Conservation (phyloP, 371 early-diverging fungal genomes). For the Lichtheimia corymbifera region DNA sequence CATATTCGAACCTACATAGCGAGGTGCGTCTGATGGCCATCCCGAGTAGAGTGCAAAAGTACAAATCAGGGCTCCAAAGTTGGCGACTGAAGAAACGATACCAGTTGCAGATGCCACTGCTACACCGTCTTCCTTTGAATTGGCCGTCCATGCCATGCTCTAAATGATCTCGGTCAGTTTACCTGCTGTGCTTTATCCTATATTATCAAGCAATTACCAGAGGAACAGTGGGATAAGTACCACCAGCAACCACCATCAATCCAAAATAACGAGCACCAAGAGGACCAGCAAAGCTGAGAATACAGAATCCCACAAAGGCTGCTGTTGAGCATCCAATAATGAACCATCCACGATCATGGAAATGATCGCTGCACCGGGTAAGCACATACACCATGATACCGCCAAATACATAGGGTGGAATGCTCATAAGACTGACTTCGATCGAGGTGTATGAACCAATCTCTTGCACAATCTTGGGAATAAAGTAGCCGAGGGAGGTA, state of each 20-base stretch:
- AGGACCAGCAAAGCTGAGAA: constrained; percentile 39
- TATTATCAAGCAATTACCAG: constrained; percentile 23
- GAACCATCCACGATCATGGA: constrained; percentile 40
- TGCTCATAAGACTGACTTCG: constrained; percentile 51
- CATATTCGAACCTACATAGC: constrained; percentile 52
- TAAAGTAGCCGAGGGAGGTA: constrained; percentile 48
- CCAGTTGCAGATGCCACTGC: constrained; percentile 49
- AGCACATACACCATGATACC: constrained; percentile 39
- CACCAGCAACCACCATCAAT: constrained; percentile 47
- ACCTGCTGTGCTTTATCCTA: neutral
- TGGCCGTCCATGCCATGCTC: constrained; percentile 58
- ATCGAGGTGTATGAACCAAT: constrained; percentile 44
- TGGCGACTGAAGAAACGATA: constrained; percentile 49
- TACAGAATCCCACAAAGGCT: constrained; percentile 40
- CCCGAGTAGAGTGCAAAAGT: constrained; percentile 53
- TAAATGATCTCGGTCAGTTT: neutral
- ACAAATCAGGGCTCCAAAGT: constrained; percentile 47
- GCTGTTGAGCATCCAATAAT: constrained; percentile 40
- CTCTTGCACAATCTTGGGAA: constrained; percentile 50
- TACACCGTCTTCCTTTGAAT: constrained; percentile 42
- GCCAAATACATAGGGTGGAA: constrained; percentile 53
- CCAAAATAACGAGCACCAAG: constrained; percentile 49
- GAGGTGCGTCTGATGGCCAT: constrained; percentile 50
- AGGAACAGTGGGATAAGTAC: constrained; percentile 52
- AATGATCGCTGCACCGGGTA: constrained; percentile 38